Evolutionary conservation across 306 rosid genomes (phyloP), one percentile per base, ranked within the genome.

Genomic region (Macrotyloma uniflorum): DNA sequence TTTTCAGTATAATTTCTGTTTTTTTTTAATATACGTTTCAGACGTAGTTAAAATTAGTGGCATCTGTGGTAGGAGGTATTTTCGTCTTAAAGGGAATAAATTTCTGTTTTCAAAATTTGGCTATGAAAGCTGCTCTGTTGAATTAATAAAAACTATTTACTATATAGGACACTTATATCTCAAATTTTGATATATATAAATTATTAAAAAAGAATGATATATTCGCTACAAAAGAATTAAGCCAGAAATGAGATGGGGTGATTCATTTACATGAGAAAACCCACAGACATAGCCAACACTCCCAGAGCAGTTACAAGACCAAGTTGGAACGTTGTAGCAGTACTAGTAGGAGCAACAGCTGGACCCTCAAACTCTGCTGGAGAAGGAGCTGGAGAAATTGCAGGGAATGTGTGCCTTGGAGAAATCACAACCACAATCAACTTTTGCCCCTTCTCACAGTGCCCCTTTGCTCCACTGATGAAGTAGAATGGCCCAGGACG

Each of bases 391-490:
- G 97, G 93, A 46, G 98, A 87, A 74, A 88, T 32, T 1, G 70
- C 73, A 0, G 16, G 6, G 78, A 40, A 64, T 50, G 85, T 69
- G 24, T 22, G 46, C 68, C 87, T 90, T 9, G 88, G 98, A 65
- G 97, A 50, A 19, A 95, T 15, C 2, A 95, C 99, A 19, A 95
- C 97, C 46, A 95, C 87, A 54, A 72, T 5, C 30, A 95, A 22
- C 89, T 88, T 95, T 83, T 91, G 96, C 11, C 98, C 98, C 82
- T 91, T 86, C 79, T 88, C 87, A 67, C 98, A 95, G 76, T 88
- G 90, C 4, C 91, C 98, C 78, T 87, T 83, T 26, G 74, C 86
- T 33, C 98, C 98, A 71, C 97, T 95, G 26, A 92, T 87, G 91
- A 95, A 95, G 63, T 86, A 91, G 75, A 78, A 87, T 10, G 99